These are phyloP conservation scores for Plantago major DNA, from an alignment of 257 asterid species.

Conservation along the genomic window DNA sequence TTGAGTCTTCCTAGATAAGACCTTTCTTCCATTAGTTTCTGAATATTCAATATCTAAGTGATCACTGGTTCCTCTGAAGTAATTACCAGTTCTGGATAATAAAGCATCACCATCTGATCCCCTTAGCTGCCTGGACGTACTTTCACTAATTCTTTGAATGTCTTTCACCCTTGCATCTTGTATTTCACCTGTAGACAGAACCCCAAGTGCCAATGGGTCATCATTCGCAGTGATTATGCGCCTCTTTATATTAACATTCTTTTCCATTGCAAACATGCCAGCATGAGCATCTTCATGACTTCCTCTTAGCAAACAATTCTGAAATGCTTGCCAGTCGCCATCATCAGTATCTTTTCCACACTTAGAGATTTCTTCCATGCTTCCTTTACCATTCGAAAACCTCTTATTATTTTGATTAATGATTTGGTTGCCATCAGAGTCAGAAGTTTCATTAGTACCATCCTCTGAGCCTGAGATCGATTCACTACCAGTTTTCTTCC, in stretches of 20 bases:
- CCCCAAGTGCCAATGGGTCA: conserved; percentile 52
- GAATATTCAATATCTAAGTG: conserved; percentile 41
- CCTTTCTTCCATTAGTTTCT: conserved; percentile 55
- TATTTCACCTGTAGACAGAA: conserved; percentile 33
- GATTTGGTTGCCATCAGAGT: conserved; percentile 27
- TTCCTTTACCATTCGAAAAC: conserved; percentile 43
- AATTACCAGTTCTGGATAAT: conserved; percentile 38
- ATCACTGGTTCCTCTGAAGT: conserved; percentile 27
- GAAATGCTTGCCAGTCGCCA: conserved; percentile 88
- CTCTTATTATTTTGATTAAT: conserved; percentile 29
- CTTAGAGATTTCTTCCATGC: conserved; percentile 32
- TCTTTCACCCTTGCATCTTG: conserved; percentile 43
- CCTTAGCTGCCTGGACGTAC: conserved; percentile 32
- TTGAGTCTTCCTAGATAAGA: conserved; percentile 35
- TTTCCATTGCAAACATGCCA: conserved; percentile 57
- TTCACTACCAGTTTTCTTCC: conserved; percentile 35
- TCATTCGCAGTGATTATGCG: conserved; percentile 30
- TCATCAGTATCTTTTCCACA: conserved; percentile 51
- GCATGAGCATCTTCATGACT: conserved; percentile 47
- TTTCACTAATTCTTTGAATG: conserved; percentile 28
- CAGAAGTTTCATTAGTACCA: conserved; percentile 37
- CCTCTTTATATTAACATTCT: conserved; percentile 42
- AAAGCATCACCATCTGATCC: conserved; percentile 44
- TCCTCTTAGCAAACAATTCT: conserved; percentile 67
- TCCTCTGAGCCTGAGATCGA: conserved; percentile 43